phyloP scores from a whole-genome alignment of 305 asterid genomes.

The Fraxinus xanthoxyloides region DNA sequence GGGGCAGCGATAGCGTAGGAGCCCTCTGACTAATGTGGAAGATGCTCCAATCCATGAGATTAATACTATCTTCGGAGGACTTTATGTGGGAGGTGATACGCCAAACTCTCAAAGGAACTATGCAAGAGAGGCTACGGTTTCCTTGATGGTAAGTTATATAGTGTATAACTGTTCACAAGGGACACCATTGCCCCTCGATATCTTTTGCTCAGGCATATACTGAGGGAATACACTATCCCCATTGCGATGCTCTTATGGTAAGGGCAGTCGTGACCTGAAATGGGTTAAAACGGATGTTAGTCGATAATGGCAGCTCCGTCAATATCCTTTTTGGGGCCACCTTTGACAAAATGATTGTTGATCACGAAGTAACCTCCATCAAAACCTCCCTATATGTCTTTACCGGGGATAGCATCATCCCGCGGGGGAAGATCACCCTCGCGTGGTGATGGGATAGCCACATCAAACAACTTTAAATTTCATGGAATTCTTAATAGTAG shows the following conservation, averaged over 20 bases:
- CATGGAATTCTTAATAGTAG: not conserved
- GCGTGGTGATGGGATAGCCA: not conserved
- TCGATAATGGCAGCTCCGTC: not conserved
- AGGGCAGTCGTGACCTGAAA: not conserved
- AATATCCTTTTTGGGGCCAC: not conserved
- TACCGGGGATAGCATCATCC: not conserved
- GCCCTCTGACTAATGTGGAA: not conserved
- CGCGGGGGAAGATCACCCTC: not conserved
- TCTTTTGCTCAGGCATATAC: too few species aligned
- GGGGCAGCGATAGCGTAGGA: not conserved
- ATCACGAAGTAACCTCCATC: not conserved
- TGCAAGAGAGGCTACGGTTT: too few species aligned
- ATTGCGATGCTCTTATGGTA: not conserved
- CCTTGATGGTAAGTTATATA: not conserved
- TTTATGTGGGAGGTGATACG: not conserved
- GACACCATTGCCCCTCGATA: too few species aligned
- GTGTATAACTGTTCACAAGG: not conserved
- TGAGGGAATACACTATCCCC: too few species aligned
- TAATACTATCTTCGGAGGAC: too few species aligned
- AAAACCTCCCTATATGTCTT: not conserved
- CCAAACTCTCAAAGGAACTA: not conserved
- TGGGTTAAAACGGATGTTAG: not conserved
- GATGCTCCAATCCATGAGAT: not conserved
- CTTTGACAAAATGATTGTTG: not conserved
- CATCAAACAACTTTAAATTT: too few species aligned